phyloP scores from a whole-genome alignment of 371 early-diverging fungal genomes.

The Mucor racemosus region DNA sequence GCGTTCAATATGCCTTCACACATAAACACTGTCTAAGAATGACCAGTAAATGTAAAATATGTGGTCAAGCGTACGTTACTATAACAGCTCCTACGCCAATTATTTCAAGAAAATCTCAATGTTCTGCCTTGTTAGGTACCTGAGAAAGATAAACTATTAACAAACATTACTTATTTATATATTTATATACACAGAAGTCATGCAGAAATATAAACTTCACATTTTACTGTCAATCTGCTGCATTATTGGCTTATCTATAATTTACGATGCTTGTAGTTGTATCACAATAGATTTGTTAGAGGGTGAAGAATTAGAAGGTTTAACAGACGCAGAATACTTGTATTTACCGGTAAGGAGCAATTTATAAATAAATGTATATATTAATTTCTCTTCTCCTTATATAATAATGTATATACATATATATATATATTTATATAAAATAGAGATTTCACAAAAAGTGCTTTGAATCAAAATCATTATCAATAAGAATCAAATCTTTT shows the following conservation, averaged over 20 bases:
- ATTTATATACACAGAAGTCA: neutral
- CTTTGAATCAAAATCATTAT: neutral
- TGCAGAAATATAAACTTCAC: neutral
- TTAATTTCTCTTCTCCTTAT: too few species aligned
- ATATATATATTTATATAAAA: too few species aligned
- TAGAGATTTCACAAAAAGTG: constrained; percentile 2
- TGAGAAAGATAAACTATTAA: neutral
- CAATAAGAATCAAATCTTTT: neutral
- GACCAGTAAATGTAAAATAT: neutral
- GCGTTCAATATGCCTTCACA: neutral
- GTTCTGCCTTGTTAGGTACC: neutral
- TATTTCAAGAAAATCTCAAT: neutral
- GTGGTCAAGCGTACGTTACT: neutral
- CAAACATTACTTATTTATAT: too few species aligned
- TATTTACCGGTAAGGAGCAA: constrained; percentile 9
- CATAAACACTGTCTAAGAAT: neutral
- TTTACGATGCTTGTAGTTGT: neutral
- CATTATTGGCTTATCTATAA: neutral
- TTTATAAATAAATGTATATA: neutral
- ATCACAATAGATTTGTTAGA: neutral
- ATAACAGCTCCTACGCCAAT: neutral
- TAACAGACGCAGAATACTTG: constrained; percentile 2
- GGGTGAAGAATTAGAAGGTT: neutral
- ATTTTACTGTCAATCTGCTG: neutral
- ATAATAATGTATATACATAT: too few species aligned